Base-by-base conservation (phyloP, 2,329 filamentous ascomycete species). In the Colletotrichum cordylinicola region DNA sequence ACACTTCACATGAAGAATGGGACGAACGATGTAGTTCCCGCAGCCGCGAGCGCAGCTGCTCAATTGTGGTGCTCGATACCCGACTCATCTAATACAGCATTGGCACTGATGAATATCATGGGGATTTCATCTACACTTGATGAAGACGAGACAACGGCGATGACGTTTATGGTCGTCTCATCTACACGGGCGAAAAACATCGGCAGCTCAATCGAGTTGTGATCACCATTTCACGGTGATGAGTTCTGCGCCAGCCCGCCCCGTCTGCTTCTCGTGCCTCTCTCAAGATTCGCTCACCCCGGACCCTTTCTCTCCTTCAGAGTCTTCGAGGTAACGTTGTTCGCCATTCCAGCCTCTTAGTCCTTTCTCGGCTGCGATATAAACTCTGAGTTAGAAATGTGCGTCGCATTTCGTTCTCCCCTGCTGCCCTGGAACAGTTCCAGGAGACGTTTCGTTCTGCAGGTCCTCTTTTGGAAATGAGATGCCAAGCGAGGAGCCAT, bases 1-100 rank as follows among this genome's bases (percentile, higher is more conserved):
- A 48, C 18, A 6, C 5, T n/a, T 1, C 18, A 48, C 18, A 48
- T 18, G 2, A 4, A 48, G 5, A 48, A 3, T n/a, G 18, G 2
- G 39, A 48, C 4, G 18, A 48, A n/a, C 0, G 39, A 0, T 6
- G 18, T 1, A 4, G 5, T 4, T 12, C 39, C 18, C 16, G 18
- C 9, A 3, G 18, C 39, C 39, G 9, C 10, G 39, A 48, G 39
- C 18, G 18, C 39, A 48, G 39, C 39, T 3, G 3, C 18, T 48
- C 43, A 48, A 48, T 21, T 7, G 43, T 21, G 6, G 43, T 48
- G 43, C 43, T 48, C 3, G 3, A 7, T 48, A 21, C 10, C 10
- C 18, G 10, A 12, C n/a, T 13, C 43, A 48, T 48, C 10, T 18
- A 48, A 31, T 9, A 31, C 6, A 48, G 2, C n/a, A 4, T 18